These are phyloP conservation scores for Brachypodium distachyon DNA, from an alignment of 202 grass and related monocot species.

Conservation along the genomic window DNA sequence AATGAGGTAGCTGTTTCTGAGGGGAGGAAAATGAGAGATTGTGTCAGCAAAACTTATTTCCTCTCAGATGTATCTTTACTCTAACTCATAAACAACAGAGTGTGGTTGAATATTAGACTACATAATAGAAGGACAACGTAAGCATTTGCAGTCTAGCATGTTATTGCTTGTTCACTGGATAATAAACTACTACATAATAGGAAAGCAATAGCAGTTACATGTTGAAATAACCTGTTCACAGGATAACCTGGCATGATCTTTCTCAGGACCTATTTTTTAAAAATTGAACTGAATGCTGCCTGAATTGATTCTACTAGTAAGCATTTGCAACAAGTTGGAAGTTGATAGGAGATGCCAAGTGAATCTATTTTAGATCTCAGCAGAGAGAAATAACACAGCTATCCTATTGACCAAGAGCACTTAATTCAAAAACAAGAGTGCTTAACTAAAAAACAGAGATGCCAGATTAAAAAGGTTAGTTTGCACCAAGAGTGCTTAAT, in stretches of 20 bases:
- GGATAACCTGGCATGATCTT: slow-evolving; percentile 8
- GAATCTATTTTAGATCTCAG: neutral
- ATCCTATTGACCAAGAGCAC: no score
- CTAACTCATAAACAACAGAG: neutral
- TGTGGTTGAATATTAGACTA: neutral
- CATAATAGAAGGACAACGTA: no score
- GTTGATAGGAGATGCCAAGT: slow-evolving; percentile 11
- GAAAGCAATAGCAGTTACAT: neutral
- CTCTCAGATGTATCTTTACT: neutral
- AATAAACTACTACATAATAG: no score
- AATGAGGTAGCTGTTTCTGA: slow-evolving; percentile 72
- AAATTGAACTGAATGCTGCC: neutral
- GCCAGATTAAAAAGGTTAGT: neutral
- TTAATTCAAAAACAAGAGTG: no score
- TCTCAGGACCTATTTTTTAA: no score
- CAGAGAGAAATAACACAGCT: neutral
- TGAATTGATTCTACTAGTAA: neutral
- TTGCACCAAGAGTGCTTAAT: neutral
- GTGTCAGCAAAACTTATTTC: slow-evolving; percentile 2
- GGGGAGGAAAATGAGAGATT: neutral
- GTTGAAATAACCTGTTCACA: neutral
- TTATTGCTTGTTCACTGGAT: no score
- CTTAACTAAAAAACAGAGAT: no score
- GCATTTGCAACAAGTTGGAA: neutral
- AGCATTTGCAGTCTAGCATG: no score